These are phyloP conservation scores for Bullera alba DNA, from an alignment of 768 basidiomycete genomes.

Conservation along the genomic window DNA sequence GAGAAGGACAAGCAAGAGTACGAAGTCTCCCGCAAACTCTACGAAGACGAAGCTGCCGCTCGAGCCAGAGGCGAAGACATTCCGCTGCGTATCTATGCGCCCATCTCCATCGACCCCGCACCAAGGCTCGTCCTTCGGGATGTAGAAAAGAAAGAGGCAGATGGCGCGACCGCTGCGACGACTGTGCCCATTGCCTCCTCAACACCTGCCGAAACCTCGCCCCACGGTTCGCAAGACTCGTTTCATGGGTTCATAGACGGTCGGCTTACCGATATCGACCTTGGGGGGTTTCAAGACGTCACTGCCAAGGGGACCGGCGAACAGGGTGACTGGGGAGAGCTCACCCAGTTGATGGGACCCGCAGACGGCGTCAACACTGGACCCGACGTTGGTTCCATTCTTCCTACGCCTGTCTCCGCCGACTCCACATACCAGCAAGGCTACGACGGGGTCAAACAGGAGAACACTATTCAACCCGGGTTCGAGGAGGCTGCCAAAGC, in stretches of 20 bases:
- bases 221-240: constrained; percentile 13
- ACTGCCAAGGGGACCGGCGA: constrained; percentile 7
- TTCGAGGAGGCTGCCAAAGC: too few relatives aligned
- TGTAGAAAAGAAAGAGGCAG: constrained; percentile 2
- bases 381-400: neutral
- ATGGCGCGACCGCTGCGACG: too few relatives aligned
- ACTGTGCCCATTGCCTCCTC: neutral
- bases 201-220: neutral
- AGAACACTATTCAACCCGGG: too few relatives aligned
- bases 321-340: constrained; percentile 29
- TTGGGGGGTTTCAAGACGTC: constrained; percentile 16
- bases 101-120: neutral
- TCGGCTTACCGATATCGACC: constrained; percentile 16
- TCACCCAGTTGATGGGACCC: constrained; percentile 27
- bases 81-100: constrained; percentile 64
- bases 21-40: constrained; percentile 72
- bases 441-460: too few relatives aligned
- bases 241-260: constrained; percentile 17
- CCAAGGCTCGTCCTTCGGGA: neutral
- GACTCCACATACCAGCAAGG: too few relatives aligned
- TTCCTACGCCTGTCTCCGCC: too few relatives aligned
- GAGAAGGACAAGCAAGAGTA: constrained; percentile 94
- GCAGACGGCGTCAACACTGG: neutral
- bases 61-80: constrained; percentile 34
- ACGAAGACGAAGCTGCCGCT: constrained; percentile 58